Percentiles rank a stretch among this genome's conserved stretches.
Conservation (phyloP, 2,329 filamentous ascomycete genomes). For the Alternaria triticimaculans region DNA sequence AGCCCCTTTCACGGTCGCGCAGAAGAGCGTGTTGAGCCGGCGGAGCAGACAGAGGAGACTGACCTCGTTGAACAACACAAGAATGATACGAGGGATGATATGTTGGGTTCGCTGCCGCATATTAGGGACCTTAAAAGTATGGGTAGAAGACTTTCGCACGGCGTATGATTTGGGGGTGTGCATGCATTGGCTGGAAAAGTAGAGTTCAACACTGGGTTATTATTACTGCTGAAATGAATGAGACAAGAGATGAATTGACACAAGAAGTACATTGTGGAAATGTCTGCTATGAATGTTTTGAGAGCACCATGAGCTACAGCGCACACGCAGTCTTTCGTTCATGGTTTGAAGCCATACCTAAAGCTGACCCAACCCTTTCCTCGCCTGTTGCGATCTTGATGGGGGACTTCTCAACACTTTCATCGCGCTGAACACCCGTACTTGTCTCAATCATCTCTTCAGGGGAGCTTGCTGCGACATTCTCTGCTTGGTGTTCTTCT, state of each 20-base stretch:
- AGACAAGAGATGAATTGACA: not conserved
- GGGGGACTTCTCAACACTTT: too few species aligned
- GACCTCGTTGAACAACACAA: not conserved
- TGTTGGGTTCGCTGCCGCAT: slow-evolving; percentile 8
- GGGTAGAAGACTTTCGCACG: slow-evolving; percentile 48
- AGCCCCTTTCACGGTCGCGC: not conserved
- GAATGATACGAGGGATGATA: not conserved
- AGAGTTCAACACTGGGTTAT: not conserved
- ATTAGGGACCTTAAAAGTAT: slow-evolving; percentile 5
- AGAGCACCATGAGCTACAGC: not conserved
- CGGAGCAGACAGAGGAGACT: not conserved
- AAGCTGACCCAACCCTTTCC: not conserved
- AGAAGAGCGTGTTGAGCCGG: not conserved
- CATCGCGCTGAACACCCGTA: too few species aligned
- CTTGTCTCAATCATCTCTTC: too few species aligned
- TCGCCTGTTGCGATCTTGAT: too few species aligned
- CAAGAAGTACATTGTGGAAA: not conserved
- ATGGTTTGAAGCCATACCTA: not conserved
- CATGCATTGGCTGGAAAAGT: not conserved
- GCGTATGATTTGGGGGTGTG: slow-evolving; percentile 22
- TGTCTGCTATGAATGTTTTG: not conserved
- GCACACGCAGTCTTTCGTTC: not conserved
- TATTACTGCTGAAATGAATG: not conserved
- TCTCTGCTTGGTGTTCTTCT: too few species aligned
- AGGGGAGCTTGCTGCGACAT: too few species aligned